A percentile compares a stretch with the other conserved stretches of the same genome.
These are phyloP conservation scores for Boletus edulis DNA, from an alignment of 768 basidiomycete genomes.

Conservation along the genomic window DNA sequence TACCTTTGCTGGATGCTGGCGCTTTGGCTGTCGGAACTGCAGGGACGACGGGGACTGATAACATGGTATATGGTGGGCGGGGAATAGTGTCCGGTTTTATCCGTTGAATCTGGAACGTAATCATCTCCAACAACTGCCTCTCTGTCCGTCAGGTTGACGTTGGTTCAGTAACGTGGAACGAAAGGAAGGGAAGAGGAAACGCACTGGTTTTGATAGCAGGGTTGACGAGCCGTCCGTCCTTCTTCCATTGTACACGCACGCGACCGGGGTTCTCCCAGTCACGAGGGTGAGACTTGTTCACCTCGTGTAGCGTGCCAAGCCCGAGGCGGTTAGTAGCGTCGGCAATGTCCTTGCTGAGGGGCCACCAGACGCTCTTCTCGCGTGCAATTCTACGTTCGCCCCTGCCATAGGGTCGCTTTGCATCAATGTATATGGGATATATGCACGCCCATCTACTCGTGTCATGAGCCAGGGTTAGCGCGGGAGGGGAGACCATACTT, in stretches of 20 bases:
- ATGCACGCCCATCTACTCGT: conserved; percentile 83
- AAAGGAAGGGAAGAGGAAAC: conserved; percentile 26
- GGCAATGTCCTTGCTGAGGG: conserved; percentile 89
- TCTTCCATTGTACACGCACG: conserved; percentile 91
- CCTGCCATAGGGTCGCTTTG: conserved; percentile 82
- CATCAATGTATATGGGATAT: conserved; percentile 97
- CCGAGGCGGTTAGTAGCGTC: conserved; percentile 78
- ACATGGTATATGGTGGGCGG: conserved; percentile 54
- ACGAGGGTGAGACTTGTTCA: conserved; percentile 85
- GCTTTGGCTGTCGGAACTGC: conserved; percentile 31
- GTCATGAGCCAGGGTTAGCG: conserved; percentile 4
- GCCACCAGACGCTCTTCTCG: conserved; percentile 88
- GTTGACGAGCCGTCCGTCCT: conserved; percentile 66
- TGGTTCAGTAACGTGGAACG: neutral
- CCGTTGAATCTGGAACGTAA: conserved; percentile 70
- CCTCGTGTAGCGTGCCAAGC: conserved; percentile 82
- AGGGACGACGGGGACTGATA: conserved; percentile 29
- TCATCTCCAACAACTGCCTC: conserved; percentile 74
- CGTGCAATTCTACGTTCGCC: conserved; percentile 82
- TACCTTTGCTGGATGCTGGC: conserved; percentile 43
- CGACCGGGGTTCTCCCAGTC: conserved; percentile 99
- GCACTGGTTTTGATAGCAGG: conserved; percentile 71
- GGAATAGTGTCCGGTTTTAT: conserved; percentile 71
- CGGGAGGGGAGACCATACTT: conserved; percentile 36
- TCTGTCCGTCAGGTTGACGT: conserved; percentile 43